These are phyloP conservation scores for Mallotus repandus DNA, from an alignment of 441 rosid species.

Conservation along the genomic window DNA sequence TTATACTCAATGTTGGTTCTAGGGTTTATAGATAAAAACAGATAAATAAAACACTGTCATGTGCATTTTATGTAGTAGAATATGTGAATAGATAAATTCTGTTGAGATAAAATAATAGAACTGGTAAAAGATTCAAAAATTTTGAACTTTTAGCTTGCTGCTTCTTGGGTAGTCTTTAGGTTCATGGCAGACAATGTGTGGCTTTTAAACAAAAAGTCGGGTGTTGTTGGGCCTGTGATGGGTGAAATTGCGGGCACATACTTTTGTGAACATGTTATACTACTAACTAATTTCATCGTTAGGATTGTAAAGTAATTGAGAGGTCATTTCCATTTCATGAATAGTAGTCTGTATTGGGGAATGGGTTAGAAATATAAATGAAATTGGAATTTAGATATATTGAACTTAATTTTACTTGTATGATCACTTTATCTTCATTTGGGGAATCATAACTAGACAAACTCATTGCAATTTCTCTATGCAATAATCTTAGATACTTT, in stretches of 20 bases:
- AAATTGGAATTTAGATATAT: not conserved
- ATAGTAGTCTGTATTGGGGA: not conserved
- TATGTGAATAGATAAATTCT: not conserved
- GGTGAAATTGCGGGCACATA: not conserved
- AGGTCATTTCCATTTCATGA: not conserved
- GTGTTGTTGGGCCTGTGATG: not conserved
- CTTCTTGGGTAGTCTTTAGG: not conserved
- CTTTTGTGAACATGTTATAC: not conserved
- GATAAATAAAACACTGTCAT: not conserved
- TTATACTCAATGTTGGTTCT: not conserved
- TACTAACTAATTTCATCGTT: not conserved
- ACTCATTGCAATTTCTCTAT: not conserved
- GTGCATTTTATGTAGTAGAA: not conserved
- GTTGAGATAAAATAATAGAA: not conserved
- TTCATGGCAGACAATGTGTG: not conserved
- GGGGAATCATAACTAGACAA: not conserved
- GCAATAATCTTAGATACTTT: not conserved
- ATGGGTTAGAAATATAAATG: not conserved
- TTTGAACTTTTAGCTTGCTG: not conserved
- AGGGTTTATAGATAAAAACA: constrained; percentile 4
- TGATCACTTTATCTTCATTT: not conserved
- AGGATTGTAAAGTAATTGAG: not conserved
- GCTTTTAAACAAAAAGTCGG: not conserved
- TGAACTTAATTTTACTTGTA: not conserved
- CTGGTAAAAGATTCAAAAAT: not conserved